These are phyloP conservation scores for Blastocystis sp. DNA, from an alignment of 352 stramenopile genomes.

Conservation along the genomic window DNA sequence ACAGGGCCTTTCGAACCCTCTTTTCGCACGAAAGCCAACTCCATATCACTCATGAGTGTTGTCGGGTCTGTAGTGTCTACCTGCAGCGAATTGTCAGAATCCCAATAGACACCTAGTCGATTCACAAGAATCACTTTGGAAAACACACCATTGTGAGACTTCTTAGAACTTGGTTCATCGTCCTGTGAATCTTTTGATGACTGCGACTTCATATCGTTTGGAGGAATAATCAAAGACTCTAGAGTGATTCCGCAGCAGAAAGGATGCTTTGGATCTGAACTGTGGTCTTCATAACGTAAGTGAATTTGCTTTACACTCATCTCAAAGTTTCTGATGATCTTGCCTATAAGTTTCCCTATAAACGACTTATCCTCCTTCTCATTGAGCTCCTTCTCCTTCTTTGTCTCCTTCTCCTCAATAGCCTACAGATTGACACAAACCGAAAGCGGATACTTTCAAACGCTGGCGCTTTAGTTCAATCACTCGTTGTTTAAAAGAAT, in stretches of 20 bases:
- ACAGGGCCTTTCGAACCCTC: neutral
- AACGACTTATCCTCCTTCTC: conserved; percentile 53
- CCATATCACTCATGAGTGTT: conserved; percentile 11
- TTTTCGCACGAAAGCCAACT: neutral
- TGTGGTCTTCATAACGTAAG: conserved; percentile 61
- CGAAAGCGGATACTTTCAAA: conserved; percentile 7
- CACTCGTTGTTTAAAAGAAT: neutral
- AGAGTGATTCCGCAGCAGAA: conserved; percentile 44
- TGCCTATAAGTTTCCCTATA: conserved; percentile 13
- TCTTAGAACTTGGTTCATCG: neutral
- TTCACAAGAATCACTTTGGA: conserved; percentile 21
- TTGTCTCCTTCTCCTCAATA: conserved; percentile 58
- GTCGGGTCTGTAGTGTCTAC: neutral
- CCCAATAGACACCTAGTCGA: conserved; percentile 41
- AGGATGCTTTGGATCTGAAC: conserved; percentile 51
- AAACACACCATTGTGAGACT: conserved; percentile 53
- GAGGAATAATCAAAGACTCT: conserved; percentile 11
- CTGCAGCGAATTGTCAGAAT: neutral
- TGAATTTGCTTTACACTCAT: conserved; percentile 11
- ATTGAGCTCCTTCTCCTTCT: conserved; percentile 34
- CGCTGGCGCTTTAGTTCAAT: conserved; percentile 41
- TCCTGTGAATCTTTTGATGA: neutral
- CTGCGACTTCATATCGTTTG: neutral
- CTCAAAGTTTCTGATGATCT: conserved; percentile 57
- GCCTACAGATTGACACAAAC: neutral